Conservation (phyloP, 2,329 filamentous ascomycete species). For the Fusarium hostae region DNA sequence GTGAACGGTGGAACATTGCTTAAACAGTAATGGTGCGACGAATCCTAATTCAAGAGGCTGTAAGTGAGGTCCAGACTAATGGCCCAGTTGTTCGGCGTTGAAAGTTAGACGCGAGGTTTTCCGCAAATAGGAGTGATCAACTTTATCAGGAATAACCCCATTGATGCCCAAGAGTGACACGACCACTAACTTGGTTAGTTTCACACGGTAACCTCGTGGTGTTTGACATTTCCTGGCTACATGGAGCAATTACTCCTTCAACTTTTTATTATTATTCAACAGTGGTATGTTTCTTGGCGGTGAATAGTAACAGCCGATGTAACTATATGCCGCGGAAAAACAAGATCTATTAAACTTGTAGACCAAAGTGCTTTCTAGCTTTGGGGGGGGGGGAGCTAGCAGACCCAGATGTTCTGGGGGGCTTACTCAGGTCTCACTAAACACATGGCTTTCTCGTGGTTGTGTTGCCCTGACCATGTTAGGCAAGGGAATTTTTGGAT, state of each 20-base stretch:
- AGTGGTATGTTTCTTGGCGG: background rate
- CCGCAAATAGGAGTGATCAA: background rate
- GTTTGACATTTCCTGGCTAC: background rate
- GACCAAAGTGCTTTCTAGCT: background rate
- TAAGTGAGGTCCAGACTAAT: background rate
- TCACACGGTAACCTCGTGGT: background rate
- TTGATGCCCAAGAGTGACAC: background rate
- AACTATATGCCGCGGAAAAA: background rate
- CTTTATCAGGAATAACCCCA: background rate
- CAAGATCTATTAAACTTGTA: background rate
- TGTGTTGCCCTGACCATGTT: background rate
- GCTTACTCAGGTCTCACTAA: slow-evolving; percentile 2
- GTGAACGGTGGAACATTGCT: slow-evolving; percentile 11
- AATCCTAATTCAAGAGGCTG: background rate
- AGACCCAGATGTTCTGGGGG: background rate
- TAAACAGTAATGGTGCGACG: slow-evolving; percentile 2
- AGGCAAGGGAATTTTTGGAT: background rate
- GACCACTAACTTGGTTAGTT: background rate
- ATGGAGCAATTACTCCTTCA: background rate
- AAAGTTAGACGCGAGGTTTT: background rate
- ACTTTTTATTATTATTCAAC: no score
- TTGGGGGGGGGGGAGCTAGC: background rate
- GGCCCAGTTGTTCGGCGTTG: background rate
- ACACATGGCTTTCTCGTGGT: slow-evolving; percentile 13
- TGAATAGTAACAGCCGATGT: background rate